These are phyloP conservation scores for Willaertia magna DNA, from an alignment of 208 protist genomes.

Conservation along the genomic window DNA sequence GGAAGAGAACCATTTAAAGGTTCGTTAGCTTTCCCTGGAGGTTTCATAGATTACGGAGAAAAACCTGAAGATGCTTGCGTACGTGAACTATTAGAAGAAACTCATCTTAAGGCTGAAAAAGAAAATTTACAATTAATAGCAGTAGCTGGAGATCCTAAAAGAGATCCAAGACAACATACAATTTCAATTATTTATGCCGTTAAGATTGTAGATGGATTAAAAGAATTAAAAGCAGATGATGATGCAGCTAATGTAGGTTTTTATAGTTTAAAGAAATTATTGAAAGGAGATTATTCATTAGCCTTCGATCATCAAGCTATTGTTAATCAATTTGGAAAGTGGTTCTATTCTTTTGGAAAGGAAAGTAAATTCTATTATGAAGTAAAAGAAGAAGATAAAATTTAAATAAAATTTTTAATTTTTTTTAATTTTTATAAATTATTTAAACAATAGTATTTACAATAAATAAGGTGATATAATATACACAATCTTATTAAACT, in stretches of 20 bases:
- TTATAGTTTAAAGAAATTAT: background rate
- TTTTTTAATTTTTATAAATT: too few species aligned
- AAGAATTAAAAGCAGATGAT: background rate
- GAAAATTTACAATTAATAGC: background rate
- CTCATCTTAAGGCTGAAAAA: background rate
- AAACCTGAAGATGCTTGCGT: background rate
- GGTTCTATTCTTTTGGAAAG: too few species aligned
- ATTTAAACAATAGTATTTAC: too few species aligned
- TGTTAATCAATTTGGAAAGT: background rate
- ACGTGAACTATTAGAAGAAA: constrained; percentile 4
- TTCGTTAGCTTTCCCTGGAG: background rate
- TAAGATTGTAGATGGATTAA: background rate
- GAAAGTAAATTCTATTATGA: too few species aligned
- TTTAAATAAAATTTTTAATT: too few species aligned
- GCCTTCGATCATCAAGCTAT: background rate
- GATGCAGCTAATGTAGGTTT: background rate
- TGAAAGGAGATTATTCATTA: background rate
- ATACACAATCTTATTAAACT: too few species aligned
- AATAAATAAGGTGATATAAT: too few species aligned
- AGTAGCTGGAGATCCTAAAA: background rate
- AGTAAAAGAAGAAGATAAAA: too few species aligned
- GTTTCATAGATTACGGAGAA: constrained; percentile 6
- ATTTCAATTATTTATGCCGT: constrained; percentile 4
- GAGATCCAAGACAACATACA: background rate
- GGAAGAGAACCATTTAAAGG: background rate